Evolutionary conservation across 352 stramenopile species (phyloP), one percentile per base, ranked within the genome.

Genomic region (Phytopythium aichiense): DNA sequence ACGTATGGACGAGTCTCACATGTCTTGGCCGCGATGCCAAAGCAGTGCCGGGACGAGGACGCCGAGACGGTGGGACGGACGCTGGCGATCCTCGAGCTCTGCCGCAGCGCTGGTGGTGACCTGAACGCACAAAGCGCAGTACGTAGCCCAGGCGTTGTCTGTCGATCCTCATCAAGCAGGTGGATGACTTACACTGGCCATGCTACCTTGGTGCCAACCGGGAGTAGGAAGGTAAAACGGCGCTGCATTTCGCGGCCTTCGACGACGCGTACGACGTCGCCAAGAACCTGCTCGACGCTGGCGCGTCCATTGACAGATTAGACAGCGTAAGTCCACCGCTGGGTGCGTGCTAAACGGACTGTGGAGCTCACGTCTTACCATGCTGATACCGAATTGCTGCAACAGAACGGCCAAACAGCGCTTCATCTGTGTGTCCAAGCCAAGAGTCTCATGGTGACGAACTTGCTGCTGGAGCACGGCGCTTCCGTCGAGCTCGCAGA

Each of bases 371-470:
- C 5, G 15, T 46, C 40, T 46, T 46, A 22, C 40, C 40, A 8
- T 46, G 40, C 15, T 22, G 40, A 20, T 11, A 16, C 37, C 12
- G 3, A 4, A 22, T 46, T 7, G 40, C 15, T 22, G 16, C 16
- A 46, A 46, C 42, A 73, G 69, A 62, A 40, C 11, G 67, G 67
- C 5, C 71, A 63, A 45, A 65, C 70, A 1, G 54, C 70, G 33
- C 63, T 77, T 8, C 61, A 72, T 18, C 71, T 69, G 23, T 69
- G 67, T 15, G 35, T 77, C 0, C 52, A 72, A 31, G 70, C 68
- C 66, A 49, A 35, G 35, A 61, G 64, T 0, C 56, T 77, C 5
- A 45, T 72, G 2, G 67, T 69, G 18, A 72, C 64, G 7, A 45
- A 74, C 22, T 18, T 77, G 11, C 33, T 77, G 15, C 50, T 77